Percentiles rank a stretch among this genome's conserved stretches.
These are phyloP conservation scores for Diplodia intermedia DNA, from an alignment of 2,329 filamentous ascomycete species.

Conservation along the genomic window DNA sequence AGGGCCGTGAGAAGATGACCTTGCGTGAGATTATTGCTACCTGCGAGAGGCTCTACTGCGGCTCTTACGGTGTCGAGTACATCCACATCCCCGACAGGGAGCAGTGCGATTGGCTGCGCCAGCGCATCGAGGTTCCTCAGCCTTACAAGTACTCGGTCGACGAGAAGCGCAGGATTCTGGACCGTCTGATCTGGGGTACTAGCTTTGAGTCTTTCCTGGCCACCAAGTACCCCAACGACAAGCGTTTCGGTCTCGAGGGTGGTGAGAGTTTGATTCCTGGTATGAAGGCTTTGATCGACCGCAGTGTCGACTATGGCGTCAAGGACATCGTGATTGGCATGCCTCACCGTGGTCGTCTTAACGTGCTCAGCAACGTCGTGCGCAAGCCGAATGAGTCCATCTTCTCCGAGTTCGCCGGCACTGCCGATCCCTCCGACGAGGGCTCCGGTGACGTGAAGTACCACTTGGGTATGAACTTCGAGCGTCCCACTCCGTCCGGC, in stretches of 20 bases:
- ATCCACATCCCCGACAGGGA: conserved; percentile 98
- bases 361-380: conserved; percentile 97
- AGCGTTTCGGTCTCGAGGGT: conserved; percentile 97
- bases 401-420: conserved; percentile 96
- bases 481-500: conserved; percentile 95
- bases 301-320: conserved; percentile 96
- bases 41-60: conserved; percentile 96
- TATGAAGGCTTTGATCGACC: conserved; percentile 99
- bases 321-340: conserved; percentile 99
- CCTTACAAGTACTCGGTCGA: conserved; percentile 98
- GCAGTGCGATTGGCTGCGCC: conserved; percentile 97
- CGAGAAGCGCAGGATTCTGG: conserved; percentile 96
- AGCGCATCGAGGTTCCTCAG: conserved; percentile 90
- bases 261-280: conserved; percentile 96
- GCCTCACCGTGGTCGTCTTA: conserved; percentile 97
- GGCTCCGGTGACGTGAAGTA: conserved; percentile 99
- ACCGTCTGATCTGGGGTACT: conserved; percentile 97
- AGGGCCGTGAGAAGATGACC: conserved; percentile 92
- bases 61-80: conserved; percentile 97
- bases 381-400: conserved; percentile 99
- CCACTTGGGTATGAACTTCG: conserved; percentile 99
- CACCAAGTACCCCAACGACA: conserved; percentile 99
- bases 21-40: conserved; percentile 90
- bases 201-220: conserved; percentile 96
- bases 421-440: conserved; percentile 85